Evolutionary conservation across 2,329 filamentous ascomycete species (phyloP), one percentile per base, ranked within the genome.

Genomic region (Blastomyces emzantsi): DNA sequence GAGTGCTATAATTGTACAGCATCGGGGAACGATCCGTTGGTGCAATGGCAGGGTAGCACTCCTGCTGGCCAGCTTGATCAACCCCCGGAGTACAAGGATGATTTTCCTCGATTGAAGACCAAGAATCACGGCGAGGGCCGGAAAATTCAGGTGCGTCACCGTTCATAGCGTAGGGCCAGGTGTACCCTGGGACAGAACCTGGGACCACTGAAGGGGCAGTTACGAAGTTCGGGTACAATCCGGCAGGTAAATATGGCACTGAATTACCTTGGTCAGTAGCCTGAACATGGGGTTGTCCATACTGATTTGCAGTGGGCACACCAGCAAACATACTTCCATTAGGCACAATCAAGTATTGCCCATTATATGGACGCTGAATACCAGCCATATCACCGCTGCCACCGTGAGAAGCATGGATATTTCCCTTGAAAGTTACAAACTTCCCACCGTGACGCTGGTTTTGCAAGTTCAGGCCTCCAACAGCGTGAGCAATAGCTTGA

Each of bases 11-110:
- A 43, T 73, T 65, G 64, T 74, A 74, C 36, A 71, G 47, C 51
- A 85, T 81, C 13, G 76, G 71, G 65, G 86, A 87, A 25, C 85
- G 82, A 69, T 89, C 86, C 69, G 85, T 74, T 49, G 78, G 80
- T 52, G 83, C 82, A 66, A 87, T 81, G 33, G 84, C 81, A 62
- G 84, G 79, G 52, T 82, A 84, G 69, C 82, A 82, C 64, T 89
- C 85, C 47, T 85, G 81, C 63, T 85, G 83, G 45, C 81, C 79
- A 67, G 82, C 76, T 60, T 81, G 80, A 63, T 82, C 83, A 67
- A 87, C 87, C 70, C 85, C 85, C 0, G 87, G 87, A 39, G 85
- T 89, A 4, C 86, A 83, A 2, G 85, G 83, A 64, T 73, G 74
- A 60, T 76, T 73, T 13, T 77, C 76, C 63, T 80, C 79, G 55